Conservation (phyloP, 2,329 filamentous ascomycete species). For the Colletotrichum cereale region DNA sequence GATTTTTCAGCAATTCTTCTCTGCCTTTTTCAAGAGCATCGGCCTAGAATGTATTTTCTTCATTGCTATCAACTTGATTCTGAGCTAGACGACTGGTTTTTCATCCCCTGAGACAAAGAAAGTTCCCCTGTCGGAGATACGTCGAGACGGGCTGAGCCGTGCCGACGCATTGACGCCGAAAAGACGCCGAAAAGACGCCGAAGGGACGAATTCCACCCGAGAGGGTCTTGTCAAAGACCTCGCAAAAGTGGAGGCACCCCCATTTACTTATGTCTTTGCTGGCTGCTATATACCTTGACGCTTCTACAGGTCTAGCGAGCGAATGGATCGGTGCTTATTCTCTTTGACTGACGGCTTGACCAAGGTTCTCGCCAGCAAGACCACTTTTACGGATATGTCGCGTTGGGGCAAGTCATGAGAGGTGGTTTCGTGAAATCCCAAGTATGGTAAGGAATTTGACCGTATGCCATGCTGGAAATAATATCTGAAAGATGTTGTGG, state of each 20-base stretch:
- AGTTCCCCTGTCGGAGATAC: constrained; percentile 67
- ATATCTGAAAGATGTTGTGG: not conserved
- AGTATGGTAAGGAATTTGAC: not conserved
- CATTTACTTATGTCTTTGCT: no score
- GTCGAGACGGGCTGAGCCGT: no score
- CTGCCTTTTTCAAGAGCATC: constrained; percentile 70
- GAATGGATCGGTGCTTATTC: not conserved
- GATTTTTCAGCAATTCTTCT: constrained; percentile 78
- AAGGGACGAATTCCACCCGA: no score
- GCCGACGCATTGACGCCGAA: not conserved
- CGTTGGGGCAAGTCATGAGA: not conserved
- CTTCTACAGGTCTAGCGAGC: not conserved
- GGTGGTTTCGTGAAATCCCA: not conserved
- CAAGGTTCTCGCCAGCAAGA: not conserved
- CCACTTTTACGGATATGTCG: not conserved
- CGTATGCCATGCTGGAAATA: not conserved
- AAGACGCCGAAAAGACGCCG: not conserved
- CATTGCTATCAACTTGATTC: constrained; percentile 57
- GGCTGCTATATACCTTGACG: no score
- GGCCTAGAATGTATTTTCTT: constrained; percentile 58
- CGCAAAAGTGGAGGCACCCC: no score
- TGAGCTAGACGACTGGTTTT: constrained; percentile 62
- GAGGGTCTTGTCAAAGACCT: no score
- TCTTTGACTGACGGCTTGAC: not conserved
- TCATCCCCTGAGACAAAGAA: constrained; percentile 64